Base-by-base conservation (phyloP, 257 asterid species). In the Thymus quinquecostatus region DNA sequence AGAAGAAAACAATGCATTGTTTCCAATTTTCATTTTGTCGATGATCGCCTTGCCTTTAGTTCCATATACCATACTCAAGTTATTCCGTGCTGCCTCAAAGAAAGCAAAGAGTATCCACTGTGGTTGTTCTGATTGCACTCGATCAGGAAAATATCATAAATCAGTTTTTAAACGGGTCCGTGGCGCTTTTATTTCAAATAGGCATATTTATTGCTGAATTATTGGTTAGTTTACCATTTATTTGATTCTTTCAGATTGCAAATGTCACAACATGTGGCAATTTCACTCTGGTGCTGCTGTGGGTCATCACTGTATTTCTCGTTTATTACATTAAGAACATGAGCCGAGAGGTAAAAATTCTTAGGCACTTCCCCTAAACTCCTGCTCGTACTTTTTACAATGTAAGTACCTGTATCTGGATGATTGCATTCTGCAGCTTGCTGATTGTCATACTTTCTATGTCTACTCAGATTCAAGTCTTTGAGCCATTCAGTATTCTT, bases 401-500 rank as follows among this genome's bases (percentile, higher is more conserved):
- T 10, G 44, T 36, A 53, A 11, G 57, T 11, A 10, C 38, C n/a
- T 56, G 55, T 11, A 40, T 3, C 60, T 68, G 34, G 30, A 38
- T 63, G 47, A 60, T 30, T 62, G 56, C 55, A 34, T 5, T 71
- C 63, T 71, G 55, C 65, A 21, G 60, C n/a, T 59, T 36, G 51
- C 45, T 58, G 29, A 63, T 54, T 44, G 10, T 44, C 61, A 27
- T 48, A 60, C 38, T 10, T 69, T 49, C 54, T 66, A 47, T 58
- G 67, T 73, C 70, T 43, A 64, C 74, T 57, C 88, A 94, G 99
- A 78, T 75, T 79, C 88, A 91, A 89, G 88, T 80, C 54, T 94
- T 94, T 80, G 99, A 94, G 73, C 99, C 97, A 56, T 94, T 91
- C 81, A 75, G 82, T 73, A 89, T 94, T 82, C 99, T 94, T 82